These are phyloP conservation scores for Eragrostis curvula DNA, from an alignment of 176 grass and related monocot species.

Conservation along the genomic window DNA sequence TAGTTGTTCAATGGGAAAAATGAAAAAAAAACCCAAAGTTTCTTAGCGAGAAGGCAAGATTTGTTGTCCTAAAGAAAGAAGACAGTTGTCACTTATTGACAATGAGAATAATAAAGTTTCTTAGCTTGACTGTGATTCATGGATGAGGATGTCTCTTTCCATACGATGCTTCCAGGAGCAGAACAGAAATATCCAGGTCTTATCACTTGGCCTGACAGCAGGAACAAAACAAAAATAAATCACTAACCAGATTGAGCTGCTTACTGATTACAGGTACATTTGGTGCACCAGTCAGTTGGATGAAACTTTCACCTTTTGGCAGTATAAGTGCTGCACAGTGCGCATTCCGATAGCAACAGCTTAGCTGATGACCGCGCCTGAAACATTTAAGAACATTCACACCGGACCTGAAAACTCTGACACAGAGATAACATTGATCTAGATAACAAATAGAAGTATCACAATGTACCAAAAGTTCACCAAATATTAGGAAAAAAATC, in stretches of 20 bases:
- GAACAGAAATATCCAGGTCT: background rate
- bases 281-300: background rate
- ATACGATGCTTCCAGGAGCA: background rate
- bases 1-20: too few relatives aligned
- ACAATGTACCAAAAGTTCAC: too few relatives aligned
- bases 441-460: too few relatives aligned
- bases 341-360: background rate
- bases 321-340: background rate
- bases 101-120: background rate
- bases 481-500: too few relatives aligned
- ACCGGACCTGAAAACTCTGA: background rate
- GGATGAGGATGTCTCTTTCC: constrained; percentile 3
- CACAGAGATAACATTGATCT: background rate
- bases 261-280: constrained; percentile 25
- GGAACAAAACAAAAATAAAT: background rate
- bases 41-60: background rate
- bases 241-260: background rate
- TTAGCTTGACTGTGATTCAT: background rate
- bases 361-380: background rate
- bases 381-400: background rate
- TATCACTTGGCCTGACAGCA: background rate
- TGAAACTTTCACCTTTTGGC: background rate
- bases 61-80: background rate
- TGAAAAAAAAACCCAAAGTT: too few relatives aligned
- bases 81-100: background rate